Evolutionary conservation across 352 stramenopile genomes (phyloP), one percentile per base, ranked within the genome.

Genomic region (Pilasporangium apinafurcum): DNA sequence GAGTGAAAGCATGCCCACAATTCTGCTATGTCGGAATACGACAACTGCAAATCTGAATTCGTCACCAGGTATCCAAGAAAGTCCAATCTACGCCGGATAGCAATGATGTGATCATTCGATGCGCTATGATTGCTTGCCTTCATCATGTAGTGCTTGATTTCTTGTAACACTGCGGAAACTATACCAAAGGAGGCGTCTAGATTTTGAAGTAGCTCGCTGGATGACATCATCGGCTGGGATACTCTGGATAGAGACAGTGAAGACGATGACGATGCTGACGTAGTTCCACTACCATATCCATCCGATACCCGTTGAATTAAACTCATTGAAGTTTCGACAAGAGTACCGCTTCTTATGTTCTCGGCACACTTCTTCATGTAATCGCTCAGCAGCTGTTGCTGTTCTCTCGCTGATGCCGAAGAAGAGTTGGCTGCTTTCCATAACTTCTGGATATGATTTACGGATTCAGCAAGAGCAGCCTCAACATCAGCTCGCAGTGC

Each of bases 11-110:
- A 87, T 1, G 38, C 37, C 75, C 68, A 91, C 16, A 92, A 44
- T 31, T 74, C 55, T 20, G 68, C 62, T 5, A 91, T 57, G 34
- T 79, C 50, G n/a, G 69, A 52, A 27, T 74, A 85, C 40, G 75
- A 56, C 35, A 94, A 41, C 38, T 82, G 73, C 18, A 94, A 48
- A 33, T 86, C 72, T 1, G 75, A 86, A 18, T 78, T 76, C 1
- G 72, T 93, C 21, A 87, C 60, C 13, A 92, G 57, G 46, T 86
- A 93, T 8, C 63, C 64, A 16, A 93, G 66, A 57, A 92, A 93
- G 16, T 51, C 51, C n/a, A 93, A 52, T 1, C 78, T 68, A 20
- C 76, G 78, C 35, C 51, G 33, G 26, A 79, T 65, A 9, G 54
- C 36, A 3, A 30, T 27, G 21, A 48, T 17, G 22, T 58, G 51